phyloP scores from a whole-genome alignment of 768 basidiomycete species.

The Kwoniella botswanensis region DNA sequence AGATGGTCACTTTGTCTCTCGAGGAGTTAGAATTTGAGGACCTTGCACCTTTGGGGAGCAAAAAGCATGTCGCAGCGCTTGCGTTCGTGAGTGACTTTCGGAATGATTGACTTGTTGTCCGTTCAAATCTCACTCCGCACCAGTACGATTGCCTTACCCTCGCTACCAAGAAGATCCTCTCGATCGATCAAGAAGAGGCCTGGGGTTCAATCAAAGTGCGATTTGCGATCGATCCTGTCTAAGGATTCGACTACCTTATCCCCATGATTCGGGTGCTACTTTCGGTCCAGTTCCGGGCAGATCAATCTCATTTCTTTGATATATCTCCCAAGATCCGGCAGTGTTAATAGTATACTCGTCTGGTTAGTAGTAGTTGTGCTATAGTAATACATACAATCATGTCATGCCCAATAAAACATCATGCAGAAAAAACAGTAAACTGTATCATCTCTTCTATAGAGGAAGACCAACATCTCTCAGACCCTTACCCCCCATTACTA shows the following conservation, averaged over 20 bases:
- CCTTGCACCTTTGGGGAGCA: conserved; percentile 20
- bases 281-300: background rate
- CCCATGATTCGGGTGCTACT: background rate
- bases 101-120: background rate
- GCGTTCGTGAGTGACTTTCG: conserved; percentile 43
- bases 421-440: background rate
- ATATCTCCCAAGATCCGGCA: too few relatives aligned
- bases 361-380: background rate
- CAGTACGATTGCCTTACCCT: conserved; percentile 52
- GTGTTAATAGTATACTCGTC: background rate
- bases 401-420: conserved; percentile 6
- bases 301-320: background rate
- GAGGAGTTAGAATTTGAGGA: conserved; percentile 40
- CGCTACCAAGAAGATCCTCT: conserved; percentile 46
- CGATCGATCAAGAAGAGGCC: conserved; percentile 32
- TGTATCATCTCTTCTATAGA: background rate
- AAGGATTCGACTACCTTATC: background rate
- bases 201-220: conserved; percentile 32
- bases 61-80: conserved; percentile 39
- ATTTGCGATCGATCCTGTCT: conserved; percentile 15
- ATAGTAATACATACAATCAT: conserved; percentile 20
- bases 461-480: conserved; percentile 44
- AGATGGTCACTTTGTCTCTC: conserved; percentile 21
- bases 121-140: too few relatives aligned
- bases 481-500: conserved; percentile 45